A percentile compares a stretch with the other conserved stretches of the same genome.
phyloP scores from a whole-genome alignment of 2,329 filamentous ascomycete species.

The Ramularia endophylla region DNA sequence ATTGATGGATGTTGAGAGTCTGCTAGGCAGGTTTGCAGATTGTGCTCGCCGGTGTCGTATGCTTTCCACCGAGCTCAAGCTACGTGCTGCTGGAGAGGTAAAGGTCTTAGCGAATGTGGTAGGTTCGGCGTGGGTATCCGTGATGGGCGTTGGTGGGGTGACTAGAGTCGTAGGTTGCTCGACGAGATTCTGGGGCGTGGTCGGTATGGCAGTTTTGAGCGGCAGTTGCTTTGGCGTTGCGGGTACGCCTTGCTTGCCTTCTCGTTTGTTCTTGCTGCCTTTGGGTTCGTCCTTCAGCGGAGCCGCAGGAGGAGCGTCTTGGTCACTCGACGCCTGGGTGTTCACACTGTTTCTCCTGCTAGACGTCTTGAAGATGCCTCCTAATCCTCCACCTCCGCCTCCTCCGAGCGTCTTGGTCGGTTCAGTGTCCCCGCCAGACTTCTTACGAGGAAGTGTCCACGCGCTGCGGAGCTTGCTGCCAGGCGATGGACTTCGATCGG shows the following conservation, averaged over 20 bases:
- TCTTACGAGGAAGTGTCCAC: constrained; percentile 53
- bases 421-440: constrained; percentile 32
- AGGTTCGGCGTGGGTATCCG: constrained; percentile 31
- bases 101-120: constrained; percentile 29
- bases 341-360: constrained; percentile 29
- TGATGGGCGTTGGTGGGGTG: constrained; percentile 57
- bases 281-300: neutral
- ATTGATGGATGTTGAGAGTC: constrained; percentile 70
- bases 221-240: neutral
- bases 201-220: constrained; percentile 14
- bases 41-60: constrained; percentile 28
- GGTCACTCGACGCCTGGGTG: constrained; percentile 12
- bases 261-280: neutral
- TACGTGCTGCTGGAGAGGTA: constrained; percentile 35
- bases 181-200: constrained; percentile 38
- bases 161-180: constrained; percentile 52
- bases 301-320: neutral
- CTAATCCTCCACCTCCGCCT: constrained; percentile 40
- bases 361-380: constrained; percentile 38
- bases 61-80: constrained; percentile 26
- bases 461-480: constrained; percentile 66
- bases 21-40: constrained; percentile 58
- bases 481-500: constrained; percentile 60
- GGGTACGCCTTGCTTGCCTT: neutral
- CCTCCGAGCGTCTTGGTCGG: constrained; percentile 37